Conservation (phyloP, 768 basidiomycete genomes). For the Termitomyces sp. region DNA sequence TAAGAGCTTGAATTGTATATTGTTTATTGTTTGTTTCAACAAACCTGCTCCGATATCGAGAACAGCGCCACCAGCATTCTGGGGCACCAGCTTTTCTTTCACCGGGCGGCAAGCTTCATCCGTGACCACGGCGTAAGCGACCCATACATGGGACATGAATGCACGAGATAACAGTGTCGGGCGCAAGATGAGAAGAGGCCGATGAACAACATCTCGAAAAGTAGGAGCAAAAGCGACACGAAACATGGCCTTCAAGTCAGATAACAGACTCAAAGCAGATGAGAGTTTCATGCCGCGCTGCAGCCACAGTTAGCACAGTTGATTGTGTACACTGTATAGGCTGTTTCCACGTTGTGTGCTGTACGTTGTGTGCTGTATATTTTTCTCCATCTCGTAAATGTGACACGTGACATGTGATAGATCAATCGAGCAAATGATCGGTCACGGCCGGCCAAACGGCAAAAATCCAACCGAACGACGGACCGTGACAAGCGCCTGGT, state of each 20-base stretch:
- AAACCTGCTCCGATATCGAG: constrained; percentile 39
- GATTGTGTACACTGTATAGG: too few species aligned
- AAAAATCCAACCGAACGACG: too few species aligned
- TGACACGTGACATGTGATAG: too few species aligned
- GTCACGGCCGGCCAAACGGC: too few species aligned
- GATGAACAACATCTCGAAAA: constrained; percentile 30
- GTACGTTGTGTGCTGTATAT: too few species aligned
- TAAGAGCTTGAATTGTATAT: not conserved
- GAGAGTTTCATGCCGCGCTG: constrained; percentile 40
- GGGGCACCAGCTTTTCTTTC: constrained; percentile 36
- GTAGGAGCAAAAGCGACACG: constrained; percentile 42
- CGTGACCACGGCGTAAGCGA: constrained; percentile 36
- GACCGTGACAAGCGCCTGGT: too few species aligned
- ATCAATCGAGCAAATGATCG: too few species aligned
- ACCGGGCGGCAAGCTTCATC: constrained; percentile 38
- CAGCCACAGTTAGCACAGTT: too few species aligned
- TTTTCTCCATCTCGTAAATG: too few species aligned
- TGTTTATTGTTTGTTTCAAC: not conserved
- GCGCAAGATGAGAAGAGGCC: constrained; percentile 37
- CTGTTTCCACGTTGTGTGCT: too few species aligned
- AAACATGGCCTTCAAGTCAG: constrained; percentile 39
- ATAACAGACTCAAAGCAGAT: constrained; percentile 36
- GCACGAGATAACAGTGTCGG: constrained; percentile 36
- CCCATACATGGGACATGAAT: constrained; percentile 61
- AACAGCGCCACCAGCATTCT: constrained; percentile 54